These are phyloP conservation scores for Myxozyma monticola DNA, from an alignment of 805 yeast genomes.

Conservation along the genomic window DNA sequence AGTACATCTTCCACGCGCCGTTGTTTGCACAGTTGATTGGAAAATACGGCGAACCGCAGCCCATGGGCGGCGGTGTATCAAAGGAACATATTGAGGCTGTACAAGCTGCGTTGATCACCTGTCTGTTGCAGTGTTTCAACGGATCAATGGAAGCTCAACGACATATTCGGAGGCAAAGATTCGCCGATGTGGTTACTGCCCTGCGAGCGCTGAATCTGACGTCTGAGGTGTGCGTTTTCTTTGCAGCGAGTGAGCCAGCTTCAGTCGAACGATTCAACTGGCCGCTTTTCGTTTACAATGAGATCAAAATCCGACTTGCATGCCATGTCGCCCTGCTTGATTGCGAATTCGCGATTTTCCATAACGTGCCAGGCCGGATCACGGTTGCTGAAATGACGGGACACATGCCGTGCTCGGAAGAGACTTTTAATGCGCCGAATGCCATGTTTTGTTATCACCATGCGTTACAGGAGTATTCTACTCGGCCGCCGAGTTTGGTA, in stretches of 20 bases:
- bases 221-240: not conserved
- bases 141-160: conserved; percentile 10
- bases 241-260: not conserved
- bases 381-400: conserved; percentile 7
- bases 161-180: conserved; percentile 6
- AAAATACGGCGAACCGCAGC: not conserved
- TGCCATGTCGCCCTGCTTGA: not conserved
- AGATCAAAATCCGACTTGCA: not conserved
- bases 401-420: conserved; percentile 7
- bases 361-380: conserved; percentile 7
- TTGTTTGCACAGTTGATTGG: not conserved
- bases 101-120: conserved; percentile 7
- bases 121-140: conserved; percentile 8
- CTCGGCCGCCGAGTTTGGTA: conserved; percentile 6
- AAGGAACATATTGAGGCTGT: conserved; percentile 1
- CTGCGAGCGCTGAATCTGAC: not conserved
- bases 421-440: conserved; percentile 7
- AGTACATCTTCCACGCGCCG: not conserved
- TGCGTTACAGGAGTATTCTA: not conserved
- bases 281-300: conserved; percentile 1
- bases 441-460: not conserved
- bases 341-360: conserved; percentile 13
- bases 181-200: conserved; percentile 3
- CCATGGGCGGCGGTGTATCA: not conserved
- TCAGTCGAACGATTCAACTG: not conserved